Evolutionary conservation across 1,139 yeast species (phyloP), one percentile per base, ranked within the genome.

Genomic region (Kazachstania sp.): DNA sequence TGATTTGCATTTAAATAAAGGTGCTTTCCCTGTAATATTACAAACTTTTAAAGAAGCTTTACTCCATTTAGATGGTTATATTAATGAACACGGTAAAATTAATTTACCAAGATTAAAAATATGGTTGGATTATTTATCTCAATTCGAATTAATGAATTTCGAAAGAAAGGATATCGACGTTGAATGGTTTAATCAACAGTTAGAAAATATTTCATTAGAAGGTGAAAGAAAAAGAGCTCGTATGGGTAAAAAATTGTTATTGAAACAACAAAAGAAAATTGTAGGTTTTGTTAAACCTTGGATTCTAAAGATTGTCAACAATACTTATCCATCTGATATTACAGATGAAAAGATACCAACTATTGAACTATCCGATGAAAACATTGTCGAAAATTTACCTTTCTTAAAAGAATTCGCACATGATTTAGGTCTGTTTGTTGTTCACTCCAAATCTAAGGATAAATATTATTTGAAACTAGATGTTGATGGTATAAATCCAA

Each of bases 1-100:
- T 1, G 95, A 90, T 65, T 73, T 94, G 60, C 88, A 86, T 65
- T 78, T 94, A 58, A 90, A 88, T 63, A 92, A 90, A 59, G 97
- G 97, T 57, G 98, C 98, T 0, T 84, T 94, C 70, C 96, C 97
- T 13, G 76, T 88, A 38, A 75, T 94, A 59, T 73, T 92, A 57
- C 86, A 83, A 54, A 84, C 96, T 13, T 92, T 94, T 70, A 92
- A 88, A 63, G 82, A 82, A 59, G 80, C 90, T 20, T 73, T 92
- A 60, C 75, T 77, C 55, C 77, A 76, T 51, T 71, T 81, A 48
- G 95, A 86, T 63, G 96, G 95, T 9, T 92, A 94, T 60, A 73
- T 94, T 54, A 87, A 87, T 58, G 86, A 86, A 54, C 73, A 75
- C 49, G 98, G 98, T 54, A 74, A 75, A 39, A 88, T 94, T 54